Evolutionary conservation across 2,329 filamentous ascomycete species (phyloP).

Genomic region (Aspergillus sp.): DNA sequence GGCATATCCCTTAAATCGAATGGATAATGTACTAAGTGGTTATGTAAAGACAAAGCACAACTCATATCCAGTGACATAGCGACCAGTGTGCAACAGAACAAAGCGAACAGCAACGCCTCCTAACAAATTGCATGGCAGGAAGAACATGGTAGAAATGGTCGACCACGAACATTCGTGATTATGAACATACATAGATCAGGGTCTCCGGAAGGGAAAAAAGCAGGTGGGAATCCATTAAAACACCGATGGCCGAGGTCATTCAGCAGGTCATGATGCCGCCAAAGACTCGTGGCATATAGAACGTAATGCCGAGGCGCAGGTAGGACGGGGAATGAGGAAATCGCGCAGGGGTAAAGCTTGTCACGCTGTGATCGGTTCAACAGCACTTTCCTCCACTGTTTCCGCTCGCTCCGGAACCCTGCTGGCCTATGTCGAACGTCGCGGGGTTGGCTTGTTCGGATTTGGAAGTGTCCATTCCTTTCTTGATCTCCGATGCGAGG

Average conservation of each 20-base stretch:
- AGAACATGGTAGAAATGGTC: conserved; percentile 12
- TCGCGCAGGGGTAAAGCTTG: no score
- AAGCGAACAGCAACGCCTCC: conserved; percentile 15
- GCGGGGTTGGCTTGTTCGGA: conserved; percentile 61
- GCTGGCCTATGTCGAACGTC: conserved; percentile 68
- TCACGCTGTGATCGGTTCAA: conserved; percentile 42
- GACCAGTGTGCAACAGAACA: conserved; percentile 8
- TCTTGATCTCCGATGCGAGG: conserved; percentile 96
- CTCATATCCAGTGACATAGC: conserved; percentile 3
- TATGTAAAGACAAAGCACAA: background rate
- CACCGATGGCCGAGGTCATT: background rate
- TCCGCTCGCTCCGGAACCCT: conserved; percentile 51
- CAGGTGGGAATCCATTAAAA: background rate
- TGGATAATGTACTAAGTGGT: background rate
- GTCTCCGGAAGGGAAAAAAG: background rate
- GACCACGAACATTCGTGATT: background rate
- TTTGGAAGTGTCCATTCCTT: conserved; percentile 90
- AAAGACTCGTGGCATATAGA: no score
- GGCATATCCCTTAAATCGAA: background rate
- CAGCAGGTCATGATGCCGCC: no score
- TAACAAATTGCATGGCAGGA: conserved; percentile 12
- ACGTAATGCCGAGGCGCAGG: no score
- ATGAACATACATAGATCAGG: conserved; percentile 12
- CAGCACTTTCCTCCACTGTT: conserved; percentile 72
- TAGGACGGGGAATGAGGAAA: no score